phyloP scores from a whole-genome alignment of 2,329 filamentous ascomycete genomes.

The Lojkania enalia region DNA sequence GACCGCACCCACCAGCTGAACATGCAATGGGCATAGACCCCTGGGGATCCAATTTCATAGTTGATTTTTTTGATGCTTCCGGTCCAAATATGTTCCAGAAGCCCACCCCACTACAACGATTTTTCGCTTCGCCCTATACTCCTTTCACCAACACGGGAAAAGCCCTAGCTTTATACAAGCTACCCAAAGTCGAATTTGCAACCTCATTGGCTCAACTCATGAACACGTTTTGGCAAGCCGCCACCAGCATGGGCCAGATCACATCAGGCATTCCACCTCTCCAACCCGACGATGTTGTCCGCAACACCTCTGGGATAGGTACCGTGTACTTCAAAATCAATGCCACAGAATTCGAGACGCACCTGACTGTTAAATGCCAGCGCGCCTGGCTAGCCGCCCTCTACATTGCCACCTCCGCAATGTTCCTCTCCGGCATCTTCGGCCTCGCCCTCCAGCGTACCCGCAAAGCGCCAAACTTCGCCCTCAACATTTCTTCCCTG shows the following conservation, averaged over 20 bases:
- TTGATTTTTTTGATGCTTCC: slow-evolving; percentile 7
- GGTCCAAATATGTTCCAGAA: background rate
- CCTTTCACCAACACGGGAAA: slow-evolving; percentile 9
- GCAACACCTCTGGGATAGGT: background rate
- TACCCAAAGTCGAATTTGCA: slow-evolving; percentile 4
- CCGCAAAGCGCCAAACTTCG: slow-evolving; percentile 12
- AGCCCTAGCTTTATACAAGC: slow-evolving; percentile 5
- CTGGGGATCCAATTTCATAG: background rate
- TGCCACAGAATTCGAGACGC: slow-evolving; percentile 6
- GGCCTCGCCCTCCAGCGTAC: slow-evolving; percentile 11
- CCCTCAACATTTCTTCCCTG: slow-evolving; percentile 18
- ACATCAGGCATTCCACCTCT: slow-evolving; percentile 4
- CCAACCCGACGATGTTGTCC: background rate
- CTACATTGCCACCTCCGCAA: slow-evolving; percentile 12
- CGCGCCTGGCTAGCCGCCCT: slow-evolving; percentile 13
- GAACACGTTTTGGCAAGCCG: slow-evolving; percentile 16
- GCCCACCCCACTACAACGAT: slow-evolving; percentile 12
- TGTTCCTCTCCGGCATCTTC: slow-evolving; percentile 12
- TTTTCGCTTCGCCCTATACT: slow-evolving; percentile 10
- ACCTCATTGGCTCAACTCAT: slow-evolving; percentile 12
- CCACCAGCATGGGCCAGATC: slow-evolving; percentile 3
- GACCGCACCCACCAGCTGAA: slow-evolving; percentile 5
- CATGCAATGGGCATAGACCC: slow-evolving; percentile 8
- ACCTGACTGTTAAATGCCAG: slow-evolving; percentile 7
- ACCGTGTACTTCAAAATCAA: slow-evolving; percentile 6